phyloP scores from a whole-genome alignment of 2,329 filamentous ascomycete species.

The Epichloe brachyelytri region DNA sequence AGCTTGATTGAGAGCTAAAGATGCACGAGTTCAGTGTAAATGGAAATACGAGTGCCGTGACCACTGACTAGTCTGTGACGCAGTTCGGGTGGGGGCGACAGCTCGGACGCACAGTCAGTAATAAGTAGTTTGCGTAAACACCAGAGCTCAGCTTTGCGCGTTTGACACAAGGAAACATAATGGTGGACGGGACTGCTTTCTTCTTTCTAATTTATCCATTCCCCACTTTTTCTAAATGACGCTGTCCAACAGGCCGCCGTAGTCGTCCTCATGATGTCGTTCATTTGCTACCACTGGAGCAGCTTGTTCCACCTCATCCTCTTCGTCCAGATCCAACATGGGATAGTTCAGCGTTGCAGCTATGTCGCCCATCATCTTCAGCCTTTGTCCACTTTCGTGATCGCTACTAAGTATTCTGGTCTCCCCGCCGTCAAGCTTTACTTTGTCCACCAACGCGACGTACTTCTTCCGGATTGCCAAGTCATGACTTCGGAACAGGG shows the following conservation, averaged over 20 bases:
- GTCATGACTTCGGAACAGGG: slow-evolving; percentile 73
- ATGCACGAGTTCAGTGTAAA: too few relatives aligned
- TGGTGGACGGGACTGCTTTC: neutral
- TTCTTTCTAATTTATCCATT: too few relatives aligned
- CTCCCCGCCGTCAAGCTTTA: slow-evolving; percentile 77
- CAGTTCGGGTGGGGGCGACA: too few relatives aligned
- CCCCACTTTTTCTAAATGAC: slow-evolving; percentile 16
- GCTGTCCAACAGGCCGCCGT: slow-evolving; percentile 19
- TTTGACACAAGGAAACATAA: too few relatives aligned
- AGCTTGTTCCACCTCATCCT: slow-evolving; percentile 33
- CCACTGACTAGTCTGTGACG: too few relatives aligned
- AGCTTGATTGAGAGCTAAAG: too few relatives aligned
- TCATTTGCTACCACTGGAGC: slow-evolving; percentile 3
- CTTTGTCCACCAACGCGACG: slow-evolving; percentile 75
- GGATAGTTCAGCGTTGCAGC: slow-evolving; percentile 88
- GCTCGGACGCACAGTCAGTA: too few relatives aligned
- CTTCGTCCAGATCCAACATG: slow-evolving; percentile 66
- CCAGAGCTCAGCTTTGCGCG: too few relatives aligned
- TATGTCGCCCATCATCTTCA: slow-evolving; percentile 76
- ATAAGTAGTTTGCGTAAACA: neutral
- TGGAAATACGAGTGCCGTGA: too few relatives aligned
- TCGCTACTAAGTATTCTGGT: slow-evolving; percentile 81
- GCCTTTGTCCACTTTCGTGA: slow-evolving; percentile 79
- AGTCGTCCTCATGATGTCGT: slow-evolving; percentile 16
- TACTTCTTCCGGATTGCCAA: slow-evolving; percentile 65